phyloP scores from a whole-genome alignment of 2,329 filamentous ascomycete species.

The Penicillium sclerotigenum region DNA sequence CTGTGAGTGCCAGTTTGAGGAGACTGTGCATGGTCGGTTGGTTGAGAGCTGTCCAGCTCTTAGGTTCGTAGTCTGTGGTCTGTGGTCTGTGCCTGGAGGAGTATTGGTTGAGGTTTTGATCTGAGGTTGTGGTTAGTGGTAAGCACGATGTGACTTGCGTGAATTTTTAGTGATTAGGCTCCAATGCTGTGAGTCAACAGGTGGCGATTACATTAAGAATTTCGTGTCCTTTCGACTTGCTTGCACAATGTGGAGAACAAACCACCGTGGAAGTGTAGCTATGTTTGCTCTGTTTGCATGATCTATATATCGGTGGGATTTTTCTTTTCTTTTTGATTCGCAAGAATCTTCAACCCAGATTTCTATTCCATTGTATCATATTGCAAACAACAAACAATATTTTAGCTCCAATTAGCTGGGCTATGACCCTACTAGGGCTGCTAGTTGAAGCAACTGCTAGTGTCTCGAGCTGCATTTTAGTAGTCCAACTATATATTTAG shows the following conservation, averaged over 20 bases:
- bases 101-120: not conserved
- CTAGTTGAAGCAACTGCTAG: not conserved
- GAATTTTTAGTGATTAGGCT: not conserved
- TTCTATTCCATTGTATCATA: not conserved
- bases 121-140: not conserved
- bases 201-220: not conserved
- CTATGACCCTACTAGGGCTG: not conserved
- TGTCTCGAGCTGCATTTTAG: no score
- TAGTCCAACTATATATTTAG: no score
- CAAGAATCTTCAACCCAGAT: not conserved
- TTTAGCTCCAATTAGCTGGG: not conserved
- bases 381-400: not conserved
- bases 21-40: slow-evolving; percentile 20
- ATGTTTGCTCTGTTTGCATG: slow-evolving; percentile 3
- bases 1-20: slow-evolving; percentile 14
- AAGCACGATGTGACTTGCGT: not conserved
- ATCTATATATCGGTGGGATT: not conserved
- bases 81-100: not conserved
- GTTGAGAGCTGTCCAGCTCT: not conserved
- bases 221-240: slow-evolving; percentile 4
- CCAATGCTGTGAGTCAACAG: slow-evolving; percentile 3
- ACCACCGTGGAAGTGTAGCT: not conserved
- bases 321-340: not conserved
- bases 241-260: not conserved
- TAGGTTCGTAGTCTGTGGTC: not conserved